These are phyloP conservation scores for Omphalea diandra DNA, from an alignment of 441 rosid genomes.

Conservation along the genomic window DNA sequence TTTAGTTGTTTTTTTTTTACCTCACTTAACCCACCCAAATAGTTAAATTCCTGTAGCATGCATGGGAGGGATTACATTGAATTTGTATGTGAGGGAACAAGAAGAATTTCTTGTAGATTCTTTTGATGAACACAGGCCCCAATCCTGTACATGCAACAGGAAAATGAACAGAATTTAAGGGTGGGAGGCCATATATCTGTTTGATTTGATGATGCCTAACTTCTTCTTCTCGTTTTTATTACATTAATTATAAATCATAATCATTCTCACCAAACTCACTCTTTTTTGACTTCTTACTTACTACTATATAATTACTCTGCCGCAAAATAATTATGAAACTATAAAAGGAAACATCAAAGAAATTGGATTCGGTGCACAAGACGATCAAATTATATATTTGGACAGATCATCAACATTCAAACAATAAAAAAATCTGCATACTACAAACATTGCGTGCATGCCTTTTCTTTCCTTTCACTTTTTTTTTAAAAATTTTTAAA, in stretches of 20 bases:
- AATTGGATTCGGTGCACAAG: neutral
- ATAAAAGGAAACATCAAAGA: neutral
- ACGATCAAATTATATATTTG: no score
- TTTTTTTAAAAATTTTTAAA: no score
- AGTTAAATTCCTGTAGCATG: neutral
- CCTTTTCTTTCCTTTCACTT: no score
- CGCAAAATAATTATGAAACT: no score
- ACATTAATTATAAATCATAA: neutral
- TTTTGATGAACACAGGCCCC: slow-evolving; percentile 5
- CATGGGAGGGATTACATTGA: neutral
- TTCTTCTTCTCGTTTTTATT: neutral
- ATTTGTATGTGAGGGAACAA: slow-evolving; percentile 20
- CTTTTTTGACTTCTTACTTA: slow-evolving; percentile 20
- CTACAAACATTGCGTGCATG: no score
- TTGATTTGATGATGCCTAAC: no score
- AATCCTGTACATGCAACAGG: slow-evolving; percentile 22
- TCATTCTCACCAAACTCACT: slow-evolving; percentile 14
- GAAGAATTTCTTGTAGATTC: slow-evolving; percentile 9
- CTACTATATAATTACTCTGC: no score
- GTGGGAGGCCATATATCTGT: slow-evolving; percentile 21
- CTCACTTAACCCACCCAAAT: slow-evolving; percentile 21
- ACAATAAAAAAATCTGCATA: no score
- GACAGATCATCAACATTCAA: no score
- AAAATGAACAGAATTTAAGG: slow-evolving; percentile 18
- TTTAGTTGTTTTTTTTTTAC: slow-evolving; percentile 14